Conservation (phyloP, 2,329 filamentous ascomycete genomes). For the Immersiporthe knoxdaviesiana region DNA sequence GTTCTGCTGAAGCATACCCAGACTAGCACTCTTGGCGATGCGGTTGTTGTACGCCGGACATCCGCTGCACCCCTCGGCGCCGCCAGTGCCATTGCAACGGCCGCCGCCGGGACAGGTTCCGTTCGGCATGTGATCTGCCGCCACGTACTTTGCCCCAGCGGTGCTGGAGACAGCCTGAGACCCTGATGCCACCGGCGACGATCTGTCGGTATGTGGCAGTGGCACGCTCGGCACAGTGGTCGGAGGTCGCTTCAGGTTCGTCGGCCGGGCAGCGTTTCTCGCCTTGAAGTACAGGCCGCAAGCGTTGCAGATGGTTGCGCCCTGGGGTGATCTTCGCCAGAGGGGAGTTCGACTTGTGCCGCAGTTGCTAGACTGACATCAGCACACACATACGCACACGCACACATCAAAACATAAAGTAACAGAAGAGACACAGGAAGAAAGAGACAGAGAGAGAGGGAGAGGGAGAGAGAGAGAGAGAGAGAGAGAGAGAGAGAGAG, state of each 20-base stretch:
- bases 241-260: constrained; percentile 81
- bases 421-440: no score
- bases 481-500: neutral
- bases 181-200: constrained; percentile 42
- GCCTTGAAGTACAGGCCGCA: constrained; percentile 95
- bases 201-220: constrained; percentile 47
- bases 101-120: constrained; percentile 97
- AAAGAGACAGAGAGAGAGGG: neutral
- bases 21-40: constrained; percentile 82
- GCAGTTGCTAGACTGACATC: constrained; percentile 72
- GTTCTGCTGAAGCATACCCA: constrained; percentile 61
- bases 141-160: constrained; percentile 70
- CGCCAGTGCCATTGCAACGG: constrained; percentile 93
- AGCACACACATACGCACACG: constrained; percentile 20
- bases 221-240: constrained; percentile 51
- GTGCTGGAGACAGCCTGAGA: constrained; percentile 46
- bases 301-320: constrained; percentile 95
- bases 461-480: constrained; percentile 5
- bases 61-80: constrained; percentile 90
- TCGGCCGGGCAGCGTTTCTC: constrained; percentile 86
- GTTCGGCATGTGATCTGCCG: constrained; percentile 71
- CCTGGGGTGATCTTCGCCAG: constrained; percentile 91
- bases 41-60: constrained; percentile 98
- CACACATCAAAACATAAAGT: no score
- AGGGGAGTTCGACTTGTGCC: constrained; percentile 90